These are phyloP conservation scores for Hypoxylon sp. DNA, from an alignment of 2,329 filamentous ascomycete species.

Conservation along the genomic window DNA sequence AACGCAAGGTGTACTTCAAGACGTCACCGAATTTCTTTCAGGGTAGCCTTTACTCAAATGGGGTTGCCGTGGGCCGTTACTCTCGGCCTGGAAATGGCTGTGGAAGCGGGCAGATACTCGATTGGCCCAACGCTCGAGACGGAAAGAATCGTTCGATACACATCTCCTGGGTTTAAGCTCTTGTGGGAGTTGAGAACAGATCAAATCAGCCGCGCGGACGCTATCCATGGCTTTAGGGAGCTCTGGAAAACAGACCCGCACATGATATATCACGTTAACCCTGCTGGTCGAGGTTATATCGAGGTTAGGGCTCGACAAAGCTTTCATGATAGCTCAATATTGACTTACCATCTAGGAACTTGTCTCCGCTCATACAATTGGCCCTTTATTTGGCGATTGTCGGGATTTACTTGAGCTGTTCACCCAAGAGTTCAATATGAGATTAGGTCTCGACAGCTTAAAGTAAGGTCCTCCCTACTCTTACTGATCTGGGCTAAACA, in stretches of 20 bases:
- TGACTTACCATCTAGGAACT: not conserved
- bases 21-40: not conserved
- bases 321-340: not conserved
- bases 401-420: not conserved
- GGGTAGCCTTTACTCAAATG: not conserved
- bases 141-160: not conserved
- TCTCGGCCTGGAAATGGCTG: not conserved
- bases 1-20: not conserved
- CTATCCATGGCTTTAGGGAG: not conserved
- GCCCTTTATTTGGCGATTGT: not conserved
- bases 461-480: not conserved
- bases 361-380: not conserved
- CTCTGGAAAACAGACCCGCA: not conserved
- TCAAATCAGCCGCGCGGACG: not conserved
- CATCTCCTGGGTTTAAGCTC: not conserved
- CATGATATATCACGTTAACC: not conserved
- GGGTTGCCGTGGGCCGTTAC: not conserved
- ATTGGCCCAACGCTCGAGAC: not conserved
- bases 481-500: not conserved
- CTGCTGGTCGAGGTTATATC: not conserved
- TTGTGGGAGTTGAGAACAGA: not conserved
- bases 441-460: not conserved
- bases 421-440: not conserved
- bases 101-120: not conserved
- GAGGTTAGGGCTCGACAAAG: not conserved